Evolutionary conservation across 805 yeast species (phyloP), one percentile per base, ranked within the genome.

Genomic region (Schizosaccharomyces osmophilus): DNA sequence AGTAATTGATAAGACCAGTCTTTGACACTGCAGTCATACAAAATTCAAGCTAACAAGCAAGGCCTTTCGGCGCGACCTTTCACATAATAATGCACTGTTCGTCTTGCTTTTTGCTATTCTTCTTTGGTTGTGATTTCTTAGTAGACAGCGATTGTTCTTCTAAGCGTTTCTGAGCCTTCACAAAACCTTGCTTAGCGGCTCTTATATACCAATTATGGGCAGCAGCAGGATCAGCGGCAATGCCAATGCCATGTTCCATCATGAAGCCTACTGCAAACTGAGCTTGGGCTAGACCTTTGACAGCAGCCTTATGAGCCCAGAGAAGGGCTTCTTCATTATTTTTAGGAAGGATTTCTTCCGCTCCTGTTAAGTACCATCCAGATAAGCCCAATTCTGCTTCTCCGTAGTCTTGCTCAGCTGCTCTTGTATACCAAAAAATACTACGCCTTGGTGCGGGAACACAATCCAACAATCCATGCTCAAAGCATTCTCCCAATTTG

Each of bases 331-430:
- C 88, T 31, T 77, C 77, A 64, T 81, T 84, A 67, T 79, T 79
- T 59, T 80, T 79, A 59, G 75, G 73, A 59, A 85, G 70, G 5
- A 82, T 74, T 0, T 79, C 81, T 17, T 76, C 76, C 0, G 83
- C 80, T 0, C 93, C 93, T 0, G 90, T 83, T 62, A 85, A 74
- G 68, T 83, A 84, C 93, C 93, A 85, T 19, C 88, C 88, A 63
- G 84, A 79, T 43, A 85, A 71, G 0, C 86, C 87, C 68, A 85
- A 74, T 68, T 84, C 84, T 2, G 86, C 82, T 67, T 82, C 79
- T 0, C 83, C 76, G 66, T 83, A 82, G 9, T 42, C 84, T 63
- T 77, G 74, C 55, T 75, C 77, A 59, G 88, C 87, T 3, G 86
- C 83, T 61, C 79, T 75, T 9, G 82, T 74, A 69, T 84, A 85